Base-by-base conservation (phyloP, 2,329 filamentous ascomycete species). In the Exophiala xenobiotica region DNA sequence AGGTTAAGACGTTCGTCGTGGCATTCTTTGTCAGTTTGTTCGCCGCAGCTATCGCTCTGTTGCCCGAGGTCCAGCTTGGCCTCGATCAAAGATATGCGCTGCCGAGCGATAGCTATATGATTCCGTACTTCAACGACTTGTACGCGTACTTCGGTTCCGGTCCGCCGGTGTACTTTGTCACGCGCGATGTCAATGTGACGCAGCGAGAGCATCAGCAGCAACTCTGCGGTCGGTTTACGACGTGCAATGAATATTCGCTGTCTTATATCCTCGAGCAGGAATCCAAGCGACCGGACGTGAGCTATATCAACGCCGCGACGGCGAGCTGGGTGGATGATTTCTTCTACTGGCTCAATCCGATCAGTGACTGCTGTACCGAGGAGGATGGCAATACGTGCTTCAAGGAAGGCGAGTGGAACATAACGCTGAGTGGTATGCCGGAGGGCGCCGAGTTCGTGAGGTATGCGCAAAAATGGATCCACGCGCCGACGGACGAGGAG, bases 281-380 rank as follows among this genome's bases (percentile, higher is more conserved):
- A 72, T 84, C 93, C 8, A 97, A 96, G 73, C 83, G 93, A 29
- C 80, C 90, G 0, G 82, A 95, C 5, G 77, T 92, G 1, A 96
- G 90, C 1, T 97, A 90, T 68, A 89, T 99, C 60, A 81, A 90
- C 5, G 85, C 91, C 7, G 87, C 90, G 0, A 85, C 92, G 0
- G 93, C 95, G 2, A 96, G 88, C 68, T 99, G 93, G 93, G 81
- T 99, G 14, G 93, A 99, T 60, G 93, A 99, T 66, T 97, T 90
- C 72, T 90, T 97, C 71, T 80, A 89, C 53, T 99, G 93, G 92
- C 75, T 97, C n/a, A 95, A 97, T 61, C 93, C 93, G 0, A 80
- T 83, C 45, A 80, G 89, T 37, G 87, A 90, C 38, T 74, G 72
- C 57, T 84, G 82, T 72, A 96, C 88, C 63, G 78, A 87, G 29